A percentile compares a stretch with the other conserved stretches of the same genome.
phyloP scores from a whole-genome alignment of 2,329 filamentous ascomycete genomes.

The Thielaviopsis populi region DNA sequence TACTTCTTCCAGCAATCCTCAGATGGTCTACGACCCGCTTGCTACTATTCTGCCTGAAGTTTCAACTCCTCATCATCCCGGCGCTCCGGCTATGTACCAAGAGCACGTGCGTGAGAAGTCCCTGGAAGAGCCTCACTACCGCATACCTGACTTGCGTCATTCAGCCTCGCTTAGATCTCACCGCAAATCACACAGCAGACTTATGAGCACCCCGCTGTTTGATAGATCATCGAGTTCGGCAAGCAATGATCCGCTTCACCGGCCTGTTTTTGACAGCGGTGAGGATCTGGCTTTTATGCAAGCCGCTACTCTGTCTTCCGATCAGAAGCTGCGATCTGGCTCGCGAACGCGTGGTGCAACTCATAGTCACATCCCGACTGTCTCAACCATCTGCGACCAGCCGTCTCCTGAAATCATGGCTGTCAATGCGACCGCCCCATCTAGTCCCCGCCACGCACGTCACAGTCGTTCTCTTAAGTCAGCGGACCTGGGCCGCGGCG shows the following conservation, averaged over 20 bases:
- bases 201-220: not conserved
- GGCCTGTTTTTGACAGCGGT: slow-evolving; percentile 15
- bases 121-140: slow-evolving; percentile 10
- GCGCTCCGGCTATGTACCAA: slow-evolving; percentile 13
- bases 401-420: not conserved
- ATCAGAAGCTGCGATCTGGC: slow-evolving; percentile 3
- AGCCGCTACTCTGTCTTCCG: not conserved
- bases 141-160: slow-evolving; percentile 8
- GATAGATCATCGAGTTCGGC: not conserved
- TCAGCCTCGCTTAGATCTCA: slow-evolving; percentile 14
- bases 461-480: slow-evolving; percentile 34
- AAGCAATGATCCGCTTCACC: slow-evolving; percentile 8
- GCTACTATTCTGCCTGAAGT: slow-evolving; percentile 26
- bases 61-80: slow-evolving; percentile 10
- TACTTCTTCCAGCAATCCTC: not conserved
- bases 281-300: slow-evolving; percentile 13
- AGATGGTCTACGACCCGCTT: slow-evolving; percentile 27
- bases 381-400: not conserved
- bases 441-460: slow-evolving; percentile 23
- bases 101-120: slow-evolving; percentile 16
- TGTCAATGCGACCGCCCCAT: slow-evolving; percentile 13
- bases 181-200: slow-evolving; percentile 16
- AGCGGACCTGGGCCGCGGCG: slow-evolving; percentile 25
- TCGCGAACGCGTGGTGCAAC: slow-evolving; percentile 12
- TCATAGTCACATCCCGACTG: slow-evolving; percentile 13